Percentiles rank a stretch among this genome's conserved stretches.
phyloP scores from a whole-genome alignment of 2,329 filamentous ascomycete species.

The Podosphaera fusca region DNA sequence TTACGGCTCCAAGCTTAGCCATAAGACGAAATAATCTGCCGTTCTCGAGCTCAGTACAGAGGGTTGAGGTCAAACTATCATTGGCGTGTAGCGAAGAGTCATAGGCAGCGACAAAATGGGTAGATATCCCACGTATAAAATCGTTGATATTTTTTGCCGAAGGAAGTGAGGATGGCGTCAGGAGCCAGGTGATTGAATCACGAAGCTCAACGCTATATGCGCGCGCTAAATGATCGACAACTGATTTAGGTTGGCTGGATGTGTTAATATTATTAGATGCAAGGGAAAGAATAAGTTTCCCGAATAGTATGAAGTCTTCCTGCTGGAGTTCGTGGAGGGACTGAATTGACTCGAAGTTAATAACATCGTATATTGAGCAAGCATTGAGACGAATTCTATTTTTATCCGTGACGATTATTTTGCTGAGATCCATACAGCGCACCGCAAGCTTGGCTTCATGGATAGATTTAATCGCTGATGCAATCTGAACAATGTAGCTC shows the following conservation, averaged over 20 bases:
- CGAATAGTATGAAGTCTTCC: slow-evolving; percentile 69
- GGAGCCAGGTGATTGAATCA: slow-evolving; percentile 61
- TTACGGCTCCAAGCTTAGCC: slow-evolving; percentile 68
- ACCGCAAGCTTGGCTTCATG: slow-evolving; percentile 65
- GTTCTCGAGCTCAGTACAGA: slow-evolving; percentile 73
- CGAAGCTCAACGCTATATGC: slow-evolving; percentile 59
- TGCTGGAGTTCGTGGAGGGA: slow-evolving; percentile 57
- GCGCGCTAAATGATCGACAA: slow-evolving; percentile 53
- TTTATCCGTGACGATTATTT: slow-evolving; percentile 75
- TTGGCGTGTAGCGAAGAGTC: slow-evolving; percentile 59
- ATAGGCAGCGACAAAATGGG: slow-evolving; percentile 51
- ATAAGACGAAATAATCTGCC: slow-evolving; percentile 58
- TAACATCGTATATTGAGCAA: slow-evolving; percentile 73
- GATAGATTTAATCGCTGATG: slow-evolving; percentile 68
- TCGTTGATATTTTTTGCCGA: slow-evolving; percentile 53
- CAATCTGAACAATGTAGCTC: slow-evolving; percentile 81
- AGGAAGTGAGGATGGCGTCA: slow-evolving; percentile 35
- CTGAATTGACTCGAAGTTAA: slow-evolving; percentile 52
- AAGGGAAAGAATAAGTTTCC: slow-evolving; percentile 61
- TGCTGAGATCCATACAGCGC: slow-evolving; percentile 64
- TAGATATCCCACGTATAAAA: slow-evolving; percentile 56
- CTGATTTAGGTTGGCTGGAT: slow-evolving; percentile 34
- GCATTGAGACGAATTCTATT: slow-evolving; percentile 73
- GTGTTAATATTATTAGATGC: slow-evolving; percentile 40
- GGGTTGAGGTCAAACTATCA: slow-evolving; percentile 48